Evolutionary conservation across 192 early-diverging fungal species (phyloP).

Genomic region (Fimicolochytrium jonesii): DNA sequence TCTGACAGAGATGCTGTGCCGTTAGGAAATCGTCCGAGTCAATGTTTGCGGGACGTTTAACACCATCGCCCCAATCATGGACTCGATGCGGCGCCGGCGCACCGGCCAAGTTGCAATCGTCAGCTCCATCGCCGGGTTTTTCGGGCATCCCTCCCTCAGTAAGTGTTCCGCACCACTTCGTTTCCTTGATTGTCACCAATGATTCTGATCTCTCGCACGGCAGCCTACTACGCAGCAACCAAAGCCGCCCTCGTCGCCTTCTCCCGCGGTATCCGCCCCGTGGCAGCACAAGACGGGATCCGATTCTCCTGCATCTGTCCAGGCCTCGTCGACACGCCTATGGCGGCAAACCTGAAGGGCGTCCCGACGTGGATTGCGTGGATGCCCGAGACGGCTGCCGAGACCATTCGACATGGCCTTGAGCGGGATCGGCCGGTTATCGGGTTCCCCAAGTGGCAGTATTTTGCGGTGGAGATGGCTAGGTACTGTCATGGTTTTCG

Average conservation of each 20-base stretch:
- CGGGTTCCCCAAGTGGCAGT: background rate
- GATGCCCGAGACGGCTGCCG: background rate
- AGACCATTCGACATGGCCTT: background rate
- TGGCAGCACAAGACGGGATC: background rate
- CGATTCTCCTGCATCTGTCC: conserved; percentile 1
- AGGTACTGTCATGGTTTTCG: background rate
- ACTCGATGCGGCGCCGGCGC: background rate
- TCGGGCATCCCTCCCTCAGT: background rate
- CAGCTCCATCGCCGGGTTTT: background rate
- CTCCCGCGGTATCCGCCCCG: background rate
- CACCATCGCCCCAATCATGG: conserved; percentile 9
- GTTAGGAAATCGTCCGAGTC: background rate
- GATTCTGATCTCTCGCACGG: background rate
- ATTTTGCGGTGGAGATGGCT: background rate
- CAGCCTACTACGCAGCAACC: background rate
- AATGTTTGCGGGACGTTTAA: conserved; percentile 1
- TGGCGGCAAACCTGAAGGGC: background rate
- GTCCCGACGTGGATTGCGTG: background rate
- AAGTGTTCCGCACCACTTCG: background rate
- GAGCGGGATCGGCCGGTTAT: conserved; percentile 1
- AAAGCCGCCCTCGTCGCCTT: conserved; percentile 1
- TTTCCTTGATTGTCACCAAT: background rate
- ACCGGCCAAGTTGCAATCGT: conserved; percentile 13
- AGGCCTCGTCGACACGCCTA: conserved; percentile 1
- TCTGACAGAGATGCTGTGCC: background rate